These are phyloP conservation scores for Smittium mucronatum DNA, from an alignment of 371 early-diverging fungal genomes.

Conservation along the genomic window DNA sequence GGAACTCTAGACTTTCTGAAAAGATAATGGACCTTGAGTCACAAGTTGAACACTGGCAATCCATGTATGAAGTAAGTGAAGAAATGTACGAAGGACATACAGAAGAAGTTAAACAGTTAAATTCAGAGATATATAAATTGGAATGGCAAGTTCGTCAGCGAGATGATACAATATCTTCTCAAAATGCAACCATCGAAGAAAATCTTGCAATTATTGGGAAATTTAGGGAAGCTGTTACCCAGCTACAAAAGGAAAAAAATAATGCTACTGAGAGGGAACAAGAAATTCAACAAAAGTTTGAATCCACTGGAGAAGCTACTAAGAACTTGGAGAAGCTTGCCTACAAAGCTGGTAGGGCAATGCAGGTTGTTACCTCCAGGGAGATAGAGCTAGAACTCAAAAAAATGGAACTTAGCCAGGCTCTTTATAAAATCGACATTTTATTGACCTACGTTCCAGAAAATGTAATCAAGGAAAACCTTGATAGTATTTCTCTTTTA, in stretches of 20 bases:
- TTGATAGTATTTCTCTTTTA: constrained; percentile 58
- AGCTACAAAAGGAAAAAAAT: constrained; percentile 58
- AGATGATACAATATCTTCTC: constrained; percentile 39
- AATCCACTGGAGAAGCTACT: constrained; percentile 54
- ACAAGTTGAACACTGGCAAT: constrained; percentile 76
- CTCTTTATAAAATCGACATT: constrained; percentile 52
- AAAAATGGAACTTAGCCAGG: constrained; percentile 70
- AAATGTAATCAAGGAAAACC: constrained; percentile 63
- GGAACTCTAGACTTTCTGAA: constrained; percentile 59
- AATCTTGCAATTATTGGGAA: constrained; percentile 70
- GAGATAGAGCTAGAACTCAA: constrained; percentile 79
- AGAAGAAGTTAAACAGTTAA: constrained; percentile 71
- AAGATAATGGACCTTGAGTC: constrained; percentile 61
- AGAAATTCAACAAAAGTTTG: constrained; percentile 36
- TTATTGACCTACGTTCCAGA: constrained; percentile 70
- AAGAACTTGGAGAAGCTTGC: constrained; percentile 69
- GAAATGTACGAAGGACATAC: constrained; percentile 82
- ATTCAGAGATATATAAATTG: constrained; percentile 68
- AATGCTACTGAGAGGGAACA: constrained; percentile 51
- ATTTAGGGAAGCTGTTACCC: constrained; percentile 70
- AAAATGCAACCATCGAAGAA: constrained; percentile 71
- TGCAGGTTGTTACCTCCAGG: constrained; percentile 40
- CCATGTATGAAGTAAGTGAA: constrained; percentile 76
- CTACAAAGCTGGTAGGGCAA: constrained; percentile 69
- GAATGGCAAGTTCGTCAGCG: constrained; percentile 53